Percentiles rank a stretch among this genome's conserved stretches.
Conservation (phyloP, 768 basidiomycete genomes). For the Boletus reticulatus region DNA sequence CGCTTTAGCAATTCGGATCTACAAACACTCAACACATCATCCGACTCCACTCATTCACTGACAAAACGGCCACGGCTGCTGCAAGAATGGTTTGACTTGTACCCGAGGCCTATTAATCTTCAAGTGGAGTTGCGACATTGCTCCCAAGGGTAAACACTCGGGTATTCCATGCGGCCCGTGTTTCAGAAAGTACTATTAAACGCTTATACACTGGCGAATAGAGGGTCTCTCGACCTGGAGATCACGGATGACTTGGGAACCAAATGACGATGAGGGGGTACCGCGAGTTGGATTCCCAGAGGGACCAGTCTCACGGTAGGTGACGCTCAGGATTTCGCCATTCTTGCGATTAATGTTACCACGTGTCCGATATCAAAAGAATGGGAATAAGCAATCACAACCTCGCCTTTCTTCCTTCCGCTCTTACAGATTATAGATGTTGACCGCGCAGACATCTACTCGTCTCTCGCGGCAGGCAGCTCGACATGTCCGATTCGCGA, state of each 20-base stretch:
- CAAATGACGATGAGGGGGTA: neutral
- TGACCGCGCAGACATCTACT: neutral
- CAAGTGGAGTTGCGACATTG: no score
- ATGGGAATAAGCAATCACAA: neutral
- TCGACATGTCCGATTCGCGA: constrained; percentile 20
- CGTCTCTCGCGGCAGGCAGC: constrained; percentile 3
- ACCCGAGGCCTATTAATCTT: no score
- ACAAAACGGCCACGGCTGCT: neutral
- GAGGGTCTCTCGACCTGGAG: no score
- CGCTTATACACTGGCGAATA: no score
- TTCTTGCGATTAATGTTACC: constrained; percentile 9
- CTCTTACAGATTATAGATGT: constrained; percentile 5
- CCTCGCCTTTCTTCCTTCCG: neutral
- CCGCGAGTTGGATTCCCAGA: no score
- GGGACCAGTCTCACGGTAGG: neutral
- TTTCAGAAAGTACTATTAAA: no score
- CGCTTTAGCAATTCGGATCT: no score
- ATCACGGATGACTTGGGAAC: no score
- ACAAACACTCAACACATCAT: no score
- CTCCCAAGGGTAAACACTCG: no score
- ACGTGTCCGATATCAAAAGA: constrained; percentile 1
- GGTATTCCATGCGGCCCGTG: no score
- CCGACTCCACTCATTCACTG: no score
- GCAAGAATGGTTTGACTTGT: neutral
- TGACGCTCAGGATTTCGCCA: constrained; percentile 10